These are phyloP conservation scores for Cercospora sesami DNA, from an alignment of 2,329 filamentous ascomycete genomes.

Conservation along the genomic window DNA sequence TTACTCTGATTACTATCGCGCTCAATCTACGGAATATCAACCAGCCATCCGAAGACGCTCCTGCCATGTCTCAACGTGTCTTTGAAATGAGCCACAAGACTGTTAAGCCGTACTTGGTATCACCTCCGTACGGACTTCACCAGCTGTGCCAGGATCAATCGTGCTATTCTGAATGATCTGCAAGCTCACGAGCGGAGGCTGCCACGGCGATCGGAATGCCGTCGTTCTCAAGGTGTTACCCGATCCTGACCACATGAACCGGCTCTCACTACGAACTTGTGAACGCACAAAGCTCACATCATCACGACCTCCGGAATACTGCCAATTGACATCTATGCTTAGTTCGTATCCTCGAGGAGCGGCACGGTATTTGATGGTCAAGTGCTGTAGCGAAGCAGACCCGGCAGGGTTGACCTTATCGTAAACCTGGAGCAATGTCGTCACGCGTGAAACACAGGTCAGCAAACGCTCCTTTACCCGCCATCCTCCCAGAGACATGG, in stretches of 20 bases:
- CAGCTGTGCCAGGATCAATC: neutral
- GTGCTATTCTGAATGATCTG: constrained; percentile 3
- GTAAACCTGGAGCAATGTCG: constrained; percentile 4
- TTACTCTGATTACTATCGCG: neutral
- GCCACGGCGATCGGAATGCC: neutral
- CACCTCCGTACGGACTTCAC: neutral
- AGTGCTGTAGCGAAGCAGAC: neutral
- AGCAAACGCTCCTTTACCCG: neutral
- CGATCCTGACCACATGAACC: neutral
- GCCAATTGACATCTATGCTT: neutral
- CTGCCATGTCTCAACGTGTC: neutral
- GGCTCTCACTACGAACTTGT: neutral
- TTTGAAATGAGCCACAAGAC: neutral
- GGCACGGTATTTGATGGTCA: neutral
- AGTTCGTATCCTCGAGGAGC: neutral
- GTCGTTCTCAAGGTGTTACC: neutral
- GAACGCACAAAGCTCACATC: neutral
- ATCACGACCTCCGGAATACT: neutral
- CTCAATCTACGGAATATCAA: neutral
- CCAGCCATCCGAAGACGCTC: neutral
- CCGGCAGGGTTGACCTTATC: neutral
- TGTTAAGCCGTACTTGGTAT: neutral
- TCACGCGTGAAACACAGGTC: constrained; percentile 6
- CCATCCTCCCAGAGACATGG: neutral
- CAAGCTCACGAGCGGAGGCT: neutral